Conservation (phyloP, 805 yeast genomes). For the Teunomyces kruisii region DNA sequence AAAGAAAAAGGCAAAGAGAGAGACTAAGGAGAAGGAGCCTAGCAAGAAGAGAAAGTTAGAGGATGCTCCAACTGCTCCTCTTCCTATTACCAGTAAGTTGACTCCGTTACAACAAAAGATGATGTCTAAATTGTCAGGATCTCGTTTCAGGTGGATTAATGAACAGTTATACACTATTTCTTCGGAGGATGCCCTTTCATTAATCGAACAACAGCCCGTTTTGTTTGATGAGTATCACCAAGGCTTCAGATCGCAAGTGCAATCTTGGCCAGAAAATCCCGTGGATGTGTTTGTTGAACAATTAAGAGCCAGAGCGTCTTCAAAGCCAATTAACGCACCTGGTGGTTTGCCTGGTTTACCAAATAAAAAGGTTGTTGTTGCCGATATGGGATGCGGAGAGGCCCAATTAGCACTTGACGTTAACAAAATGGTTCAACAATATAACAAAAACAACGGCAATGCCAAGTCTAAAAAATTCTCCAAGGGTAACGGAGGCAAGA, state of each 20-base stretch:
- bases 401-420: constrained; percentile 80
- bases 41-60: constrained; percentile 8
- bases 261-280: constrained; percentile 98
- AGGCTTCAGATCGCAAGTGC: constrained; percentile 94
- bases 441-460: constrained; percentile 25
- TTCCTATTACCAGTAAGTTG: constrained; percentile 42
- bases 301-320: constrained; percentile 52
- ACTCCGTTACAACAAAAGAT: constrained; percentile 92
- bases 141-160: constrained; percentile 96
- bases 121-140: constrained; percentile 93
- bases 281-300: constrained; percentile 85
- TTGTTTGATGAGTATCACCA: constrained; percentile 92
- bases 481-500: constrained; percentile 8
- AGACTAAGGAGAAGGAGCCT: constrained; percentile 4
- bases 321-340: constrained; percentile 83
- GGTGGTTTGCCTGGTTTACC: constrained; percentile 87
- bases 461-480: constrained; percentile 14
- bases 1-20: constrained; percentile 2
- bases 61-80: constrained; percentile 13
- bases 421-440: constrained; percentile 43
- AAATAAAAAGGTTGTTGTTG: constrained; percentile 70
- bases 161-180: constrained; percentile 90
- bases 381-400: constrained; percentile 99
- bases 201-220: constrained; percentile 79
- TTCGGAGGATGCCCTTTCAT: constrained; percentile 70